phyloP scores from a whole-genome alignment of 176 grass and related monocot genomes.

The Saccharum officinarum region DNA sequence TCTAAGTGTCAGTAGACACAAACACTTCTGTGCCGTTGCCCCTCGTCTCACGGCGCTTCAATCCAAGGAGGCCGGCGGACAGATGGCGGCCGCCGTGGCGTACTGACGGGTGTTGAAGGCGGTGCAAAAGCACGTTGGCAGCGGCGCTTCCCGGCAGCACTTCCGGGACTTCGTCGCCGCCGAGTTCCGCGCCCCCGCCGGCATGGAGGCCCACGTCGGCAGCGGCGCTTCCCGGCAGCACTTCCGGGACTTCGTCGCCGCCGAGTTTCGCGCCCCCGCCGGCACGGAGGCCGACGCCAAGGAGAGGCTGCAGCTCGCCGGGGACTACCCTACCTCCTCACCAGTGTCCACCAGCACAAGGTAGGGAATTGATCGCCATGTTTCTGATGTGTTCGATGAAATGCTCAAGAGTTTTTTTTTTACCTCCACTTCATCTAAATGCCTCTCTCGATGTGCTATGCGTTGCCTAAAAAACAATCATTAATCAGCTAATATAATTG shows the following conservation, averaged over 20 bases:
- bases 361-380: background rate
- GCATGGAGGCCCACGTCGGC: conserved; percentile 45
- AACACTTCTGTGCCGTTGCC: too few relatives aligned
- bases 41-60: too few relatives aligned
- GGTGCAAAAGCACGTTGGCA: conserved; percentile 52
- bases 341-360: conserved; percentile 67
- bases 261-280: background rate
- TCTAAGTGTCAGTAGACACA: too few relatives aligned
- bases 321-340: conserved; percentile 59
- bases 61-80: background rate
- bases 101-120: conserved; percentile 61
- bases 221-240: conserved; percentile 35
- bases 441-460: too few relatives aligned
- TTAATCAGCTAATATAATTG: too few relatives aligned
- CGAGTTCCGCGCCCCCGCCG: background rate
- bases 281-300: conserved; percentile 32
- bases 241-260: background rate
- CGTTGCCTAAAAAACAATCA: too few relatives aligned
- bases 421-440: too few relatives aligned
- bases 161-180: background rate
- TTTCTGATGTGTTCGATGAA: background rate
- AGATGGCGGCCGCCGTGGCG: conserved; percentile 29
- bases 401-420: too few relatives aligned
- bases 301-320: conserved; percentile 48
- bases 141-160: conserved; percentile 37